Conservation (phyloP, 106 monocot species). For the Apostasia shenzhenica region DNA sequence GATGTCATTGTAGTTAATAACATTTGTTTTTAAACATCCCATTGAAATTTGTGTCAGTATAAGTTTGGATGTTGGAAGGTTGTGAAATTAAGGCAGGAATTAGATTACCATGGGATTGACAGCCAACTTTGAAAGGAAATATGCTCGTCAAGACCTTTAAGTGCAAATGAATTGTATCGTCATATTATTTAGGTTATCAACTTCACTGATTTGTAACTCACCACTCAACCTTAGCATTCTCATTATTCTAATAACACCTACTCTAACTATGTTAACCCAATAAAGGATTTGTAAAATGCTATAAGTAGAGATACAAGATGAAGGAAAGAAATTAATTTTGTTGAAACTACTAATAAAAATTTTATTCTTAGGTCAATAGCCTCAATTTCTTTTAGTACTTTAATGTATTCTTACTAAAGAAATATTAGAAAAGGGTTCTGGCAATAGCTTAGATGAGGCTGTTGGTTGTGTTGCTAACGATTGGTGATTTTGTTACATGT, state of each 20-base stretch:
- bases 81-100: background rate
- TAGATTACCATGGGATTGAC: background rate
- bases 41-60: background rate
- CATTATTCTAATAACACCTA: background rate
- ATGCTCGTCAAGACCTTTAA: too few species aligned
- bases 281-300: background rate
- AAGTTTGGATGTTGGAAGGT: background rate
- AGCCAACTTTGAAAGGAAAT: background rate
- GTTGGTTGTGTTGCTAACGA: background rate
- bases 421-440: too few species aligned
- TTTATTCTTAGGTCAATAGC: too few species aligned
- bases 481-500: background rate
- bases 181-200: background rate
- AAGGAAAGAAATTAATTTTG: background rate
- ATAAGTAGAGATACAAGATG: background rate
- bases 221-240: background rate
- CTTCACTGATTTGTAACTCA: background rate
- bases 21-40: background rate
- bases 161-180: too few species aligned
- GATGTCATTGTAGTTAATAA: background rate
- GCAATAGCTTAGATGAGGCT: too few species aligned
- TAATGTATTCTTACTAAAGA: too few species aligned
- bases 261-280: background rate
- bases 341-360: background rate
- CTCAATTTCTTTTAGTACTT: too few species aligned